Conservation (phyloP, 495 filamentous ascomycete species). For the Penicillium lividum region DNA sequence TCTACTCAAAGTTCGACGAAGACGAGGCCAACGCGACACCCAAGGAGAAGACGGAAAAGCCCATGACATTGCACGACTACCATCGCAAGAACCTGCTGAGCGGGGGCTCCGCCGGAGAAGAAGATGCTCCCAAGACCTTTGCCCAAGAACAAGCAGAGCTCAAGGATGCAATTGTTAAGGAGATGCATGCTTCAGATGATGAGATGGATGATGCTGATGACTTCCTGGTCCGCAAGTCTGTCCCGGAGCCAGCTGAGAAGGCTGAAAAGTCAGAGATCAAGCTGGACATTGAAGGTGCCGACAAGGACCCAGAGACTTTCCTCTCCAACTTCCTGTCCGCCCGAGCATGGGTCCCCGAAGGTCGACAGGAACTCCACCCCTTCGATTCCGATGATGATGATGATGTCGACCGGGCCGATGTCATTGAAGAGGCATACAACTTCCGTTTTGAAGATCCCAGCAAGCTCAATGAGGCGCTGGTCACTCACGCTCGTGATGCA, state of each 20-base stretch:
- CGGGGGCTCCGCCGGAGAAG: constrained; percentile 58
- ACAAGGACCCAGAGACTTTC: constrained; percentile 87
- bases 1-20: constrained; percentile 68
- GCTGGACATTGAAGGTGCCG: constrained; percentile 70
- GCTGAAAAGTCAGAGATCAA: constrained; percentile 38
- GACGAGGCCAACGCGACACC: constrained; percentile 24
- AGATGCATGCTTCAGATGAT: constrained; percentile 65
- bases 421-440: constrained; percentile 93
- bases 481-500: constrained; percentile 84
- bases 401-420: constrained; percentile 77
- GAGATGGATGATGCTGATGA: constrained; percentile 67
- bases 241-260: constrained; percentile 40
- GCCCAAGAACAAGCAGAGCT: constrained; percentile 82
- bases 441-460: constrained; percentile 91
- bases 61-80: constrained; percentile 86
- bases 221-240: constrained; percentile 66
- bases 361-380: constrained; percentile 59
- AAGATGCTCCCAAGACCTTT: constrained; percentile 65
- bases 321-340: constrained; percentile 86
- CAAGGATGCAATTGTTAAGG: constrained; percentile 70
- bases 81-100: constrained; percentile 81
- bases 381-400: constrained; percentile 93
- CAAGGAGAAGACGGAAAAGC: constrained; percentile 67
- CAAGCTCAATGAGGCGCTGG: constrained; percentile 77
- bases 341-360: constrained; percentile 80